Evolutionary conservation across 768 basidiomycete genomes (phyloP).

Genomic region (Chlorophyllum brunneum): DNA sequence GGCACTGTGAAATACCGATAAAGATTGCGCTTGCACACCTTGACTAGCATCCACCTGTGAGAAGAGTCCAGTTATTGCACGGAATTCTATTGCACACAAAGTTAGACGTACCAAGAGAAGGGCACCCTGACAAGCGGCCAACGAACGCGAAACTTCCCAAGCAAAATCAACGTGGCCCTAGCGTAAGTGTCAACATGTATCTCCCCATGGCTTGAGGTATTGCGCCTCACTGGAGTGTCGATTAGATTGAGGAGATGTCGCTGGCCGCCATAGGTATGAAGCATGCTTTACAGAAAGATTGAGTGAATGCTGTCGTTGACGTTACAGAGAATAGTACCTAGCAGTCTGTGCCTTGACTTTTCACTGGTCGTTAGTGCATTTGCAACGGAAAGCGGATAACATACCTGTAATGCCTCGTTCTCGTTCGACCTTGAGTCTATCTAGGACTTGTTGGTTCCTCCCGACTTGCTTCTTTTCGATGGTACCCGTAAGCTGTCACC

Average conservation of each 20-base stretch:
- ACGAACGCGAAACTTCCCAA: constrained; percentile 91
- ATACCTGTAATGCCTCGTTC: constrained; percentile 94
- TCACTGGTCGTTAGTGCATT: constrained; percentile 6
- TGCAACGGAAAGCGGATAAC: constrained; percentile 14
- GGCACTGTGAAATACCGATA: constrained; percentile 91
- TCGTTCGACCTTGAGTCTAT: constrained; percentile 94
- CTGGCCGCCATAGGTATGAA: constrained; percentile 52
- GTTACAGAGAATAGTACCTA: constrained; percentile 40
- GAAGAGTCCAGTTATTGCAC: neutral
- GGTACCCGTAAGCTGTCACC: constrained; percentile 76
- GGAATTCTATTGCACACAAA: neutral
- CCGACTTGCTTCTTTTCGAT: constrained; percentile 63
- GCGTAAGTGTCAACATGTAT: neutral
- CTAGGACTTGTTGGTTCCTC: constrained; percentile 80
- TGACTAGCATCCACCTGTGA: constrained; percentile 92
- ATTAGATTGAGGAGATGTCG: constrained; percentile 87
- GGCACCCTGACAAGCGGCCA: constrained; percentile 93
- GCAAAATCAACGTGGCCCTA: constrained; percentile 97
- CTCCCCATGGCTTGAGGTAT: neutral
- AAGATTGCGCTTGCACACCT: constrained; percentile 96
- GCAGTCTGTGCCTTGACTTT: constrained; percentile 95
- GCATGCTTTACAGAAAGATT: constrained; percentile 55
- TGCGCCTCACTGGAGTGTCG: constrained; percentile 77
- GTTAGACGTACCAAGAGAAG: constrained; percentile 42
- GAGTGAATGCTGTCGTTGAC: constrained; percentile 2